Evolutionary conservation across 176 grass and related monocot genomes (phyloP).

Genomic region (Rhipidocladum racemiflorum): DNA sequence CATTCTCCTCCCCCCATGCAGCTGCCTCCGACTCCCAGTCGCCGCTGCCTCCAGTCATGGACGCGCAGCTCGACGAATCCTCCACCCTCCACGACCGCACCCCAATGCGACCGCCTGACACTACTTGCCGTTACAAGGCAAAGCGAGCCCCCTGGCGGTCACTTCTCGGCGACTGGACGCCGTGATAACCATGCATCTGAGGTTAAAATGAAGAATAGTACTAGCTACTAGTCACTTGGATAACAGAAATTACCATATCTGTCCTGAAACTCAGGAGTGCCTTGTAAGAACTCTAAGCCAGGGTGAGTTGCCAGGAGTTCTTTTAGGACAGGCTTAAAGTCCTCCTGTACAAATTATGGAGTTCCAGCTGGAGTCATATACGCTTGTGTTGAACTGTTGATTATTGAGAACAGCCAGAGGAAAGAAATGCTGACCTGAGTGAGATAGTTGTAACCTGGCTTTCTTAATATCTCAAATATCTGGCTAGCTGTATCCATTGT

Average conservation of each 20-base stretch:
- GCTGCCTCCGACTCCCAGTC: too few species aligned
- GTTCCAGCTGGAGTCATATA: neutral
- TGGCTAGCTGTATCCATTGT: constrained; percentile 80
- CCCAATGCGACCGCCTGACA: too few species aligned
- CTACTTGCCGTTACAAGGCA: too few species aligned
- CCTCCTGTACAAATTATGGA: constrained; percentile 62
- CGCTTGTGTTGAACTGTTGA: neutral
- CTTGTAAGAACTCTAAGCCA: constrained; percentile 98
- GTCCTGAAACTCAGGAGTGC: constrained; percentile 99
- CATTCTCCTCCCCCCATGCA: too few species aligned
- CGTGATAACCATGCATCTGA: too few species aligned
- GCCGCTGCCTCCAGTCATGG: too few species aligned
- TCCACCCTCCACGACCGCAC: too few species aligned
- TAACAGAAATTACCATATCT: constrained; percentile 75
- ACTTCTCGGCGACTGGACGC: too few species aligned
- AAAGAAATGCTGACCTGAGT: constrained; percentile 60
- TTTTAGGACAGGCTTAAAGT: constrained; percentile 88
- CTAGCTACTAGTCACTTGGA: neutral
- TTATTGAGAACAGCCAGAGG: constrained; percentile 11
- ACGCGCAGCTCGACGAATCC: too few species aligned
- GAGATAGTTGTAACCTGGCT: constrained; percentile 59
- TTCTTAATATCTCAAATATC: constrained; percentile 89
- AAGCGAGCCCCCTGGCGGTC: too few species aligned
- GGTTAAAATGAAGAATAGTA: neutral
- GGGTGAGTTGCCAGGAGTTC: constrained; percentile 94